These are phyloP conservation scores for Talaromyces sp. DNA, from an alignment of 2,329 filamentous ascomycete genomes.

Conservation along the genomic window DNA sequence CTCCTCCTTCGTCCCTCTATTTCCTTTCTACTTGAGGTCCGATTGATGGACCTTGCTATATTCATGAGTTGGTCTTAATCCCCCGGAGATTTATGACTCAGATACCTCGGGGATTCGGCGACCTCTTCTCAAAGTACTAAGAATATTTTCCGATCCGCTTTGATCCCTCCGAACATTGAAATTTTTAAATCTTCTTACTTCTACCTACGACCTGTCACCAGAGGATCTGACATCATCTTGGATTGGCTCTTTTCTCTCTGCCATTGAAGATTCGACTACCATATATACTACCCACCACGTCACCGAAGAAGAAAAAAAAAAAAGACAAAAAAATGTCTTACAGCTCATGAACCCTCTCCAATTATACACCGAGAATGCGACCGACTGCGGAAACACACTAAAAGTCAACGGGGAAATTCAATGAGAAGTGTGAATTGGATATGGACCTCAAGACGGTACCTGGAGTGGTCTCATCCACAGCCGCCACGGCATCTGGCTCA, in stretches of 20 bases:
- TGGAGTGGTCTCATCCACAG: slow-evolving; percentile 28
- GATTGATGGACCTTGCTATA: not conserved
- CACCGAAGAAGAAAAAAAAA: not conserved
- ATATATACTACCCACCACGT: not conserved
- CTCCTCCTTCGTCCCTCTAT: slow-evolving; percentile 12
- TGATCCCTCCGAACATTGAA: slow-evolving; percentile 10
- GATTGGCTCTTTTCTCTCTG: not conserved
- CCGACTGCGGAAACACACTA: slow-evolving; percentile 21
- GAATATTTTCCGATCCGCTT: slow-evolving; percentile 26
- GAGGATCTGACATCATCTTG: slow-evolving; percentile 1
- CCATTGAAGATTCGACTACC: not conserved
- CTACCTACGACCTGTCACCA: not conserved
- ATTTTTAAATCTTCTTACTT: slow-evolving; percentile 7
- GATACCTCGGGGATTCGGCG: not conserved
- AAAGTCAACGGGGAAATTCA: slow-evolving; percentile 19
- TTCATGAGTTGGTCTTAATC: not conserved
- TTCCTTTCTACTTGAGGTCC: slow-evolving; percentile 8
- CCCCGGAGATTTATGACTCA: slow-evolving; percentile 1
- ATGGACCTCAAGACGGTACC: slow-evolving; percentile 36
- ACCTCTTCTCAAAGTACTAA: slow-evolving; percentile 4
- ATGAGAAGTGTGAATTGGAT: slow-evolving; percentile 21
- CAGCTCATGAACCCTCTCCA: slow-evolving; percentile 22
- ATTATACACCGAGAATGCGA: slow-evolving; percentile 32
- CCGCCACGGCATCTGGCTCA: slow-evolving; percentile 33
- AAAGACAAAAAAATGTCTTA: slow-evolving; percentile 16